Evolutionary conservation across 306 rosid species (phyloP), one percentile per base, ranked within the genome.

Genomic region (Corylus avellana): DNA sequence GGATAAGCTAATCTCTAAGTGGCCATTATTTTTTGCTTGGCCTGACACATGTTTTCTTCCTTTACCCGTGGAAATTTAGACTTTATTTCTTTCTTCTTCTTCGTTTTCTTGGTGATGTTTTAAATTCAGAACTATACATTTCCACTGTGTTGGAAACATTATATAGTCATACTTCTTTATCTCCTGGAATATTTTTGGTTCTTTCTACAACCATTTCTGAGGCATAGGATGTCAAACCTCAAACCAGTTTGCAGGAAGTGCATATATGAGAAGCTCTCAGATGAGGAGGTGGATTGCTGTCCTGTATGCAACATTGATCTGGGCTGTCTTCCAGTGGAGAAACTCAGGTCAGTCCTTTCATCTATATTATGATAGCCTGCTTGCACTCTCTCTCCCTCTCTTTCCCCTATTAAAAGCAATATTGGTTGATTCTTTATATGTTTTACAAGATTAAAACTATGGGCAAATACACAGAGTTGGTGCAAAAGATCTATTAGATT

Each of bases 161-260:
- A 68, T 42, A 39, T 68, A 46, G 14, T 42, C 7, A 11, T 42
- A 42, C 42, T 68, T 44, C 48, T 16, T 16, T 17, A 7, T 16
- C 25, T 66, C 48, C 49, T 39, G 27, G 48, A 29, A 59, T 53
- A 11, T 67, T 17, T 7, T 83, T 13, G 48, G 67, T 10, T 27
- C 69, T 61, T 77, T 55, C 32, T 5, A 77, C 78, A 50, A 32
- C 74, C 35, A 67, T 67, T 73, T 88, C 79, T 83, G 81, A 78
- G 48, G 46, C 70, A 62, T 61, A 49, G 53, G 82, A 14, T 76
- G 49, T 71, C 76, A 79, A 82, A 55, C 62, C 78, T 29, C 32
- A 73, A 78, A 81, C 59, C 97, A 95, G 99, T 95, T 89, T 95
- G 99, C 91, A 91, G 97, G 90, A 91, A 84, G 63, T 95, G 99